Evolutionary conservation across 2,329 filamentous ascomycete genomes (phyloP), one percentile per base, ranked within the genome.

Genomic region (Trichoderma aggressivum): DNA sequence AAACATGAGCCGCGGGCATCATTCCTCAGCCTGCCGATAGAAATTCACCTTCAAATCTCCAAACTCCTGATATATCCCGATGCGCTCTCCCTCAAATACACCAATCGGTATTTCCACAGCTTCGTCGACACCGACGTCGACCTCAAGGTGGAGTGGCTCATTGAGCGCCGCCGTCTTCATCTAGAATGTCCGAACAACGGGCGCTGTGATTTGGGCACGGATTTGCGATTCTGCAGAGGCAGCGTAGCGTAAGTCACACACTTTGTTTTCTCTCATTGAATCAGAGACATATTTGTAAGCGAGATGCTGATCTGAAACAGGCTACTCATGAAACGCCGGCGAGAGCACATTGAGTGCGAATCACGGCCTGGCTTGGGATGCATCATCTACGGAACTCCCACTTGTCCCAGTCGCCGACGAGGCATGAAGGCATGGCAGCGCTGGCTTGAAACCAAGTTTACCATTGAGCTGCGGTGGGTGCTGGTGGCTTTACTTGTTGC

Each of bases 71-170:
- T 86, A 36, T 93, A 93, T 73, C 91, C 91, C 0, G 91, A 93
- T 73, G 91, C 91, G 0, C 84, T 93, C 1, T 90, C 90, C 0
- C 81, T 93, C 18, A 92, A 92, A 76, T 90, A 92, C 77, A 87
- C 87, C 24, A 89, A 82, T 76, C 85, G 85, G 71, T 84, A 91
- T 76, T 90, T 93, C 78, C 90, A 89, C 80, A 76, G 79, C 61
- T 80, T 92, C 2, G 89, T 92, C 72, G 85, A 90, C 78, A 93
- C 91, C 0, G 89, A 89, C 43, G 82, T 92, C 34, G 79, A 84
- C 32, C 82, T 92, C 58, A 92, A 92, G 77, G 86, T 93, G 14
- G 86, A 87, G 71, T 93, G 91, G 91, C 83, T 93, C 5, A 83
- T 92, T 71, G 85, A 91, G 74, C 86, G 91, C 14, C 85, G 89